Evolutionary conservation across 495 filamentous ascomycete genomes (phyloP), one percentile per base, ranked within the genome.

Genomic region (Penicillium fimorum): DNA sequence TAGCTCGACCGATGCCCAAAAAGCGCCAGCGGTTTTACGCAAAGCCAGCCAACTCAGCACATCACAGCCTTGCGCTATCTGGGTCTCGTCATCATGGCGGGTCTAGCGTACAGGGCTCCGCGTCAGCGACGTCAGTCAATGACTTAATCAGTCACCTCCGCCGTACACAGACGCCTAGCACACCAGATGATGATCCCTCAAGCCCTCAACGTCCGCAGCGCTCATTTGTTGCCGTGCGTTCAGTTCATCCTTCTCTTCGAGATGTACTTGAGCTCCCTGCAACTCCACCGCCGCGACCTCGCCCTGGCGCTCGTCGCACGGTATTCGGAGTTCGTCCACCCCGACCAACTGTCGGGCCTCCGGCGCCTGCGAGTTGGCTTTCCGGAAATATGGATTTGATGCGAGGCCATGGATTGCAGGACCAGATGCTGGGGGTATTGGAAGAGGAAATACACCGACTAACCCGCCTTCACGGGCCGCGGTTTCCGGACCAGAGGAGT

Each of bases 341-440:
- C 56, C 78, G 83, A 54, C 67, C 76, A 15, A 81, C 82, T 0
- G 72, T 88, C 1, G 90, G 89, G 0, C 89, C 90, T 4, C 79
- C 87, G 9, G 76, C 88, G 18, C 90, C 90, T 2, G 76, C 75
- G 29, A 91, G 87, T 62, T 94, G 90, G 90, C 62, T 87, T n/a
- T 35, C 65, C n/a, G 56, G 53, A 11, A 63, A 70, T 35, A 47
- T 52, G 5, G 59, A 75, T 6, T 24, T 47, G 11, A 25, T 13
- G 4, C 12, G 17, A 29, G 29, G 42, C 8, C 48, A 47, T 20
- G 22, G 45, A 62, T 15, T 43, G 47, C 18, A 6, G 25, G 15
- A 51, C 27, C 11, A 47, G 53, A 47, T 50, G 20, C 47, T 38
- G 1, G 41, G 50, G 15, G 47, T 56, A 3, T 51, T 48, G 24